These are phyloP conservation scores for Candida boleticola DNA, from an alignment of 805 yeast genomes.

Conservation along the genomic window DNA sequence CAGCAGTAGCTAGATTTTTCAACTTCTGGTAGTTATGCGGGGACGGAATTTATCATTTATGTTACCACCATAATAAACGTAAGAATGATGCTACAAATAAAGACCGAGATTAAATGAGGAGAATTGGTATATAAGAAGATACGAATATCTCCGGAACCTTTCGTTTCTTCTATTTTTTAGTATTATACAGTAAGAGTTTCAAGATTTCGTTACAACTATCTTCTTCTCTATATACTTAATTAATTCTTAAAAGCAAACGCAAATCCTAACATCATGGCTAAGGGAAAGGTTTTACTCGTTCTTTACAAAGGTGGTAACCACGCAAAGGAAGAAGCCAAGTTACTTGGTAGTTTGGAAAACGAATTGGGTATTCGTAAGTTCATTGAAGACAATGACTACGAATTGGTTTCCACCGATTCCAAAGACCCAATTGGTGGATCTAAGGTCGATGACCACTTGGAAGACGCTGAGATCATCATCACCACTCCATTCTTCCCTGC, in stretches of 20 bases:
- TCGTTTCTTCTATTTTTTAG: too few species aligned
- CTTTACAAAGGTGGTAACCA: constrained; percentile 58
- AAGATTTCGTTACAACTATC: too few species aligned
- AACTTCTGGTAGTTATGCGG: background rate
- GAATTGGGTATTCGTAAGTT: constrained; percentile 69
- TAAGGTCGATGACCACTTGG: constrained; percentile 60
- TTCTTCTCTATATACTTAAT: too few species aligned
- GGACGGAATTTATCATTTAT: background rate
- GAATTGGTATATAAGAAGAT: too few species aligned
- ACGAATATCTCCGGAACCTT: too few species aligned
- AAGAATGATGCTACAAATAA: background rate
- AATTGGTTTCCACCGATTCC: constrained; percentile 60
- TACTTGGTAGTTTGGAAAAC: constrained; percentile 72
- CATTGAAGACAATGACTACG: constrained; percentile 66
- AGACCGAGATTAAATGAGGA: too few species aligned
- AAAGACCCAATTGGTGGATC: constrained; percentile 62
- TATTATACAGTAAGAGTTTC: too few species aligned
- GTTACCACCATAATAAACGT: too few species aligned
- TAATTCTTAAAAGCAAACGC: background rate
- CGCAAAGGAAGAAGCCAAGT: constrained; percentile 57
- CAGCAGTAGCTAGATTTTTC: too few species aligned
- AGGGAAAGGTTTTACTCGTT: constrained; percentile 48
- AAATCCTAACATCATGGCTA: background rate
- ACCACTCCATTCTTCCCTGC: constrained; percentile 86
- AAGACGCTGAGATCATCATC: constrained; percentile 73